Evolutionary conservation across 345 rosid species (phyloP).

Genomic region (Trapa bicornis): DNA sequence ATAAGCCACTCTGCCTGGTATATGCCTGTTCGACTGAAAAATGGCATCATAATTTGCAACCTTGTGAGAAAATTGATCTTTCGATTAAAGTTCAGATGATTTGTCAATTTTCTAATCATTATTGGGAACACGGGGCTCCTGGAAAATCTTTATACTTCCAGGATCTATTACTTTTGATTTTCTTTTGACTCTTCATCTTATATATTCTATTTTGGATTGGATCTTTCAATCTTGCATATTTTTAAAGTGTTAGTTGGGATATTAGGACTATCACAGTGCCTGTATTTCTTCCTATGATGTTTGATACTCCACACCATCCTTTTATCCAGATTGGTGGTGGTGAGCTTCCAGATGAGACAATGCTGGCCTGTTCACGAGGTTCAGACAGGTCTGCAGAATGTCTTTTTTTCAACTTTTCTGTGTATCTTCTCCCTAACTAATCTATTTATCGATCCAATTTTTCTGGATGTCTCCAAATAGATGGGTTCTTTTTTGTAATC

Average conservation of each 20-base stretch:
- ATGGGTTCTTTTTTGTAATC: neutral
- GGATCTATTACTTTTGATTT: neutral
- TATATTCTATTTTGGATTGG: neutral
- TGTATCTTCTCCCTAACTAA: neutral
- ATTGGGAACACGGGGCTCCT: neutral
- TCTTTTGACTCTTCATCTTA: neutral
- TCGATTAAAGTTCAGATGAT: neutral
- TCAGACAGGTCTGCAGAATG: constrained; percentile 65
- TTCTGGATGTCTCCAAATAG: no score
- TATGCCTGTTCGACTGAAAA: constrained; percentile 9
- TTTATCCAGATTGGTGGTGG: constrained; percentile 80
- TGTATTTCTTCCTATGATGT: neutral
- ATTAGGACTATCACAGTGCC: neutral
- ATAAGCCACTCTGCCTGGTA: constrained; percentile 93
- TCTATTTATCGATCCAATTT: no score
- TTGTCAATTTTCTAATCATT: neutral
- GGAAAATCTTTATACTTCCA: neutral
- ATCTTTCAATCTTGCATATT: neutral
- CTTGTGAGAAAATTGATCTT: neutral
- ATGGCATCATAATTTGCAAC: neutral
- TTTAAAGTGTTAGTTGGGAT: neutral
- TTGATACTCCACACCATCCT: constrained; percentile 14
- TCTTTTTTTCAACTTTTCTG: neutral
- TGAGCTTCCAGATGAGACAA: constrained; percentile 79
- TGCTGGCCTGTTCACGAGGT: constrained; percentile 71